These are phyloP conservation scores for Pleurotus tuber-regium DNA, from an alignment of 768 basidiomycete species.

Conservation along the genomic window DNA sequence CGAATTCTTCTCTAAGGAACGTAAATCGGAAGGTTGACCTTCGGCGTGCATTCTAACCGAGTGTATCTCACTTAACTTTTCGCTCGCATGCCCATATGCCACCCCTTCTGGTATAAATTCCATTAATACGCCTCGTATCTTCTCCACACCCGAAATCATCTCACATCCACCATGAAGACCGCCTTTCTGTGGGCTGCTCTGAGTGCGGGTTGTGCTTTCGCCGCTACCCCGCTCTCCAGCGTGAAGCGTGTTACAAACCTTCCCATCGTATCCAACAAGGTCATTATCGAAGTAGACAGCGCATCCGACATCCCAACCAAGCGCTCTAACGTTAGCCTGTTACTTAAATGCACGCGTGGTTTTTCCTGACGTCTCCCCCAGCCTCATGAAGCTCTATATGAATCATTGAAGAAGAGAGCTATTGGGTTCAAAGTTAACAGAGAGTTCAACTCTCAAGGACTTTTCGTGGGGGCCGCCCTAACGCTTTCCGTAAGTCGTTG, in stretches of 20 bases:
- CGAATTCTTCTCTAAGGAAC: slow-evolving; percentile 2
- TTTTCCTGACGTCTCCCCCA: slow-evolving; percentile 18
- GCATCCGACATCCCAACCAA: slow-evolving; percentile 34
- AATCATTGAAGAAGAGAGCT: slow-evolving; percentile 38
- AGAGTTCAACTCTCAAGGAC: slow-evolving; percentile 47
- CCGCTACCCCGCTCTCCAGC: slow-evolving; percentile 32
- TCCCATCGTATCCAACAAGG: slow-evolving; percentile 44
- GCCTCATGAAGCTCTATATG: slow-evolving; percentile 53
- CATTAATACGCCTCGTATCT: neutral
- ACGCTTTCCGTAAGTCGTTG: slow-evolving; percentile 37
- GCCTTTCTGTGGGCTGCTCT: slow-evolving; percentile 26
- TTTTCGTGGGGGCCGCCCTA: slow-evolving; percentile 61
- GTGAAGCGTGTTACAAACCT: slow-evolving; percentile 36
- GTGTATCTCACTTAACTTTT: slow-evolving; percentile 1
- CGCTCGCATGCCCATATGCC: slow-evolving; percentile 10
- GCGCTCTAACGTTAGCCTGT: slow-evolving; percentile 27
- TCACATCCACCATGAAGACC: slow-evolving; percentile 31
- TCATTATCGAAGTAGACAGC: slow-evolving; percentile 55
- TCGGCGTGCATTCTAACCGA: slow-evolving; percentile 8
- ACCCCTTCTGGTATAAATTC: slow-evolving; percentile 1
- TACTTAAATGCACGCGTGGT: slow-evolving; percentile 8
- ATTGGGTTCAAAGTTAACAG: slow-evolving; percentile 45
- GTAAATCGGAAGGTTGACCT: neutral
- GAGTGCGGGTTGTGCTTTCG: slow-evolving; percentile 24
- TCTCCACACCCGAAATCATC: neutral